These are phyloP conservation scores for Chaetomiaceae sp. DNA, from an alignment of 2,329 filamentous ascomycete genomes.

Conservation along the genomic window DNA sequence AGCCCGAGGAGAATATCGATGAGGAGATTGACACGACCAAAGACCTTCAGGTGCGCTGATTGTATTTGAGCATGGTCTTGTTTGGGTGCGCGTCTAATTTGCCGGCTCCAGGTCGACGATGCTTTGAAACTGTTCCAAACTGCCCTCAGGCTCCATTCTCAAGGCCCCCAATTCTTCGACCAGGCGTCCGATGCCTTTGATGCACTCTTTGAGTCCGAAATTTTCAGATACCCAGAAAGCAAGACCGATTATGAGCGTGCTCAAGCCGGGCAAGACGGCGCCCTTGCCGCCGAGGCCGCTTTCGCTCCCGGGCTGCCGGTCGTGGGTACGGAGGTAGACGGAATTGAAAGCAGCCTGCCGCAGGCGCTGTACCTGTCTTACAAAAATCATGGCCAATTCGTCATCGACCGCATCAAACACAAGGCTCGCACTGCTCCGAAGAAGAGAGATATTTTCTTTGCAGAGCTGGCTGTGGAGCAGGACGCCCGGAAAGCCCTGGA, in stretches of 20 bases:
- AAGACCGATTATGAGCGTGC: constrained; percentile 75
- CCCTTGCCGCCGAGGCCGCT: constrained; percentile 41
- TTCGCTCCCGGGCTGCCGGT: constrained; percentile 48
- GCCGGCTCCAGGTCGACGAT: constrained; percentile 66
- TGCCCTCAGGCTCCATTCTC: constrained; percentile 84
- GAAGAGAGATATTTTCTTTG: constrained; percentile 30
- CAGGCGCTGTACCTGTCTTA: constrained; percentile 90
- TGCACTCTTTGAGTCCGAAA: constrained; percentile 81
- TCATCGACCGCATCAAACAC: constrained; percentile 66
- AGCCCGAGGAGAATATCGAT: constrained; percentile 83
- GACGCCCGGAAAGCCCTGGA: constrained; percentile 44
- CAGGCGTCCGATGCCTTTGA: constrained; percentile 78
- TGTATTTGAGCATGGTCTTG: too few relatives aligned
- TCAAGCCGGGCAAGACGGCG: constrained; percentile 48
- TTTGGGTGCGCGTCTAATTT: too few relatives aligned
- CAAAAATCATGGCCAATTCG: constrained; percentile 92
- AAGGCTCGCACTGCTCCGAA: constrained; percentile 32
- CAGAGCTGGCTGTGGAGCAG: constrained; percentile 32
- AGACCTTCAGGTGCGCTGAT: constrained; percentile 65
- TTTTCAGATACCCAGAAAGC: constrained; percentile 87
- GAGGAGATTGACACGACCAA: constrained; percentile 93
- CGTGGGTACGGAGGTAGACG: constrained; percentile 60
- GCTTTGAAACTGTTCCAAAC: constrained; percentile 90
- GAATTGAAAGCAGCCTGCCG: constrained; percentile 70
- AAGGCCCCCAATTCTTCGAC: constrained; percentile 68